Evolutionary conservation across 345 rosid species (phyloP), one percentile per base, ranked within the genome.

Genomic region (Toxicodendron radicans): DNA sequence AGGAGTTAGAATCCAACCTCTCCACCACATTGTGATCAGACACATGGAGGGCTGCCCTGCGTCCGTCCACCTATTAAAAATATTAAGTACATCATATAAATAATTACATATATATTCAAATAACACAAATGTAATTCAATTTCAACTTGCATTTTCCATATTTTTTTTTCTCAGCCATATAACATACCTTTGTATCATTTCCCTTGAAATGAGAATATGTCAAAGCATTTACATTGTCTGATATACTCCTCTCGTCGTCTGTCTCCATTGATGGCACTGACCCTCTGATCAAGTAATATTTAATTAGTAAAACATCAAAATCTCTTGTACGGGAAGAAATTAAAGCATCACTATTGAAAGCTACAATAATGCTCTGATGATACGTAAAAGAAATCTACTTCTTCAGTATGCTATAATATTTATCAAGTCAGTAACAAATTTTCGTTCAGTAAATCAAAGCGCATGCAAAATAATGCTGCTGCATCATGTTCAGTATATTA

Each of bases 181-280:
- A 24, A 70, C 72, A 74, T 86, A 84, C 91, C 88, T 81, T 85
- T 27, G 43, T 53, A 70, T 80, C 82, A 74, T 71, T 66, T 73
- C 80, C 73, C 74, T 63, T 83, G 74, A 88, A 59, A 64, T 77
- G 73, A 63, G 82, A 75, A 57, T 52, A 51, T 32, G 72, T 58
- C 75, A 71, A 78, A 65, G 78, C 74, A 74, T 82, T 79, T 62
- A 33, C 81, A 70, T 71, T 79, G 73, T 53, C 78, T 64, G 85
- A 76, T 58, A 59, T 75, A 58, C 76, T 78, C 77, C 74, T 69
- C 70, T 70, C 81, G 46, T 70, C 81, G 46, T 79, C 77, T 67
- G 80, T 61, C 81, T 78, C 91, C 81, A 68, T 76, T 72, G 89
- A 81, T 54, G 88, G 58, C 90, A 84, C 79, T 56, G 86, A 73